phyloP scores from a whole-genome alignment of 352 stramenopile species.

The Pythium scleroteichum region DNA sequence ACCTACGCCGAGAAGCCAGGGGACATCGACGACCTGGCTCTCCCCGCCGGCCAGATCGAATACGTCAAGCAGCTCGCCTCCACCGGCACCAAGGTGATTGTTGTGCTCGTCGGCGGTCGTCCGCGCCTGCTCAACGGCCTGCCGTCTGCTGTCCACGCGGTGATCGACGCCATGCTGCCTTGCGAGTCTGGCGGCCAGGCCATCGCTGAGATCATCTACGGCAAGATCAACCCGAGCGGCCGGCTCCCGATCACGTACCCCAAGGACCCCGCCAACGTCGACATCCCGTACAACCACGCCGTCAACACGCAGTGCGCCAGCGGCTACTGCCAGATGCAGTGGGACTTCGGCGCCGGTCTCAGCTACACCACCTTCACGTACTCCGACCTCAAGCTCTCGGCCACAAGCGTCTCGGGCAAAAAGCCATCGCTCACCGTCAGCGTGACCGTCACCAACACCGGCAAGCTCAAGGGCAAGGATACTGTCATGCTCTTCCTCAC shows the following conservation, averaged over 20 bases:
- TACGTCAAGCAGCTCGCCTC: conserved; percentile 68
- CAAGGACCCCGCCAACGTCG: conserved; percentile 56
- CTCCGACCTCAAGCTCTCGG: conserved; percentile 33
- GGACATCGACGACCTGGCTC: conserved; percentile 77
- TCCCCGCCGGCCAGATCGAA: conserved; percentile 65
- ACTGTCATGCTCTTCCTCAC: conserved; percentile 44
- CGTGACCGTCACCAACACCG: conserved; percentile 32
- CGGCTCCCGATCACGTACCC: conserved; percentile 83
- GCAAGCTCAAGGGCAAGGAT: conserved; percentile 41
- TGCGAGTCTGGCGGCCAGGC: conserved; percentile 78
- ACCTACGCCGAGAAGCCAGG: conserved; percentile 86
- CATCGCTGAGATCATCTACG: conserved; percentile 82
- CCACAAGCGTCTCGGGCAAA: conserved; percentile 25
- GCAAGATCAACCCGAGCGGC: conserved; percentile 79
- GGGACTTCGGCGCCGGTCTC: conserved; percentile 60
- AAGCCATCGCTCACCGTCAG: conserved; percentile 23
- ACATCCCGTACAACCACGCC: conserved; percentile 78
- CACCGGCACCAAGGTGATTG: conserved; percentile 77
- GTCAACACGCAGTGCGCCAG: conserved; percentile 36
- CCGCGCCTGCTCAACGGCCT: conserved; percentile 72
- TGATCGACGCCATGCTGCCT: conserved; percentile 81
- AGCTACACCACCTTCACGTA: conserved; percentile 67
- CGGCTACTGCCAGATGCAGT: conserved; percentile 41
- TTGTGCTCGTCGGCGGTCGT: conserved; percentile 78
- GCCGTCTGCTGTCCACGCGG: conserved; percentile 58